Conservation (phyloP, 192 early-diverging fungal genomes). For the Mortierella claussenii region DNA sequence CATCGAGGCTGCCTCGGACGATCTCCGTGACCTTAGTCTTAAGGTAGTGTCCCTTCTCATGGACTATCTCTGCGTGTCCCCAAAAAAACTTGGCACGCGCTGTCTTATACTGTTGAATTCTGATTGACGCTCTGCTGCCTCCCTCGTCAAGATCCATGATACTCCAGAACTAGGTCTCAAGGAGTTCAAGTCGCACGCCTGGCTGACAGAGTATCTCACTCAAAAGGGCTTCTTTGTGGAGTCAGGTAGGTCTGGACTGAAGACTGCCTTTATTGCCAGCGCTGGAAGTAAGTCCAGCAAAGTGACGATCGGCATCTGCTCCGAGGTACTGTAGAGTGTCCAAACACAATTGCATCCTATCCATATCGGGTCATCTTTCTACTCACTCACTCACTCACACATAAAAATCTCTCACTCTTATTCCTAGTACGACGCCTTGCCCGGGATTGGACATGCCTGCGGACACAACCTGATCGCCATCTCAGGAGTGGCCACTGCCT, state of each 20-base stretch:
- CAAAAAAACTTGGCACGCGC: too few relatives aligned
- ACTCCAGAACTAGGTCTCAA: slow-evolving; percentile 65
- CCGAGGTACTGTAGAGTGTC: slow-evolving; percentile 44
- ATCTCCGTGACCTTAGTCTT: slow-evolving; percentile 57
- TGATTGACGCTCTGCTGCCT: too few relatives aligned
- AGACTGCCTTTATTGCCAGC: slow-evolving; percentile 79
- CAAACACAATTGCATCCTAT: too few relatives aligned
- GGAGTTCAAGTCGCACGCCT: slow-evolving; percentile 67
- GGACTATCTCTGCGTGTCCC: too few relatives aligned
- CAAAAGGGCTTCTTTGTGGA: slow-evolving; percentile 70
- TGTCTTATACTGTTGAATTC: too few relatives aligned
- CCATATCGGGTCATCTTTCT: too few relatives aligned
- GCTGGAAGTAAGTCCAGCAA: slow-evolving; percentile 3
- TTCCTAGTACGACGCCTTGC: slow-evolving; percentile 76
- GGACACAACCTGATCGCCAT: slow-evolving; percentile 84
- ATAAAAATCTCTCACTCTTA: too few relatives aligned
- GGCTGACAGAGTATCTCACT: slow-evolving; percentile 73
- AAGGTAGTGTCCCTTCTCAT: slow-evolving; percentile 36
- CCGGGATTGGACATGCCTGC: slow-evolving; percentile 73
- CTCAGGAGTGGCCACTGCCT: slow-evolving; percentile 70
- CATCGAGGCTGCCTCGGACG: slow-evolving; percentile 49
- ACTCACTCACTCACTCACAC: too few relatives aligned
- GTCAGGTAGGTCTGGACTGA: slow-evolving; percentile 64
- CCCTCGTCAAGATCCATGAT: slow-evolving; percentile 60
- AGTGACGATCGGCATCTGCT: slow-evolving; percentile 35